Conservation (phyloP, 2,329 filamentous ascomycete genomes). For the Penicillium sp. region DNA sequence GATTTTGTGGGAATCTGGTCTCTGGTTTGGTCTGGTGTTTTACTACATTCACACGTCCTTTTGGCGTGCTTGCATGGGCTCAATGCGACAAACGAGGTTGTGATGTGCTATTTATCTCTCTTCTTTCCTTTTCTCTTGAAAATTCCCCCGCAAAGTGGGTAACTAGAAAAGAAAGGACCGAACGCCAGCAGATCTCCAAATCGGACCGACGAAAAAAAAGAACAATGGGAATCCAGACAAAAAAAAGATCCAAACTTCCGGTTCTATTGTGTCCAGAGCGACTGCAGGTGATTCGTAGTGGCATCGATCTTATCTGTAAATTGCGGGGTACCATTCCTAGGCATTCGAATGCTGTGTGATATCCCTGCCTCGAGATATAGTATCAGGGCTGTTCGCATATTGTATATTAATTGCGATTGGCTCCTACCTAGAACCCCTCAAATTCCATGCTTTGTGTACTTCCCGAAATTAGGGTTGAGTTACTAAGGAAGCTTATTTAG, state of each 20-base stretch:
- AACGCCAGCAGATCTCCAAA: conserved; percentile 23
- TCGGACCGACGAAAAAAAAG: conserved; percentile 34
- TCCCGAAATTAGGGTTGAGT: not conserved
- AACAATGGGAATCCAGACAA: conserved; percentile 37
- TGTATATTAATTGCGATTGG: not conserved
- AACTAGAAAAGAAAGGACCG: conserved; percentile 27
- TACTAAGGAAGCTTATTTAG: conserved; percentile 2
- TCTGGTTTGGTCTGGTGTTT: conserved; percentile 39
- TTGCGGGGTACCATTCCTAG: not conserved
- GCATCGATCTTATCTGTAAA: conserved; percentile 4
- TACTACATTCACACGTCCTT: conserved; percentile 35
- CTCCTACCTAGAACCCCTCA: not conserved
- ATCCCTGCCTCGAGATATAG: not conserved
- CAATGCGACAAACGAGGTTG: conserved; percentile 43
- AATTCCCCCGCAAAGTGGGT: conserved; percentile 12
- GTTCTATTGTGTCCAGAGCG: conserved; percentile 30
- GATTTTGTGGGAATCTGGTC: conserved; percentile 34
- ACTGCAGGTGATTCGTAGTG: conserved; percentile 16
- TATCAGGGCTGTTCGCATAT: not conserved
- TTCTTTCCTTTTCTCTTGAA: conserved; percentile 7
- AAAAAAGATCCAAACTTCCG: conserved; percentile 39
- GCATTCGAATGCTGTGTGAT: not conserved
- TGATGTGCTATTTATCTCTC: conserved; percentile 33
- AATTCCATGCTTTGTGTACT: not conserved
- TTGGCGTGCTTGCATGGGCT: conserved; percentile 39